These are phyloP conservation scores for Talaromyces piceae DNA, from an alignment of 2,329 filamentous ascomycete species.

Conservation along the genomic window DNA sequence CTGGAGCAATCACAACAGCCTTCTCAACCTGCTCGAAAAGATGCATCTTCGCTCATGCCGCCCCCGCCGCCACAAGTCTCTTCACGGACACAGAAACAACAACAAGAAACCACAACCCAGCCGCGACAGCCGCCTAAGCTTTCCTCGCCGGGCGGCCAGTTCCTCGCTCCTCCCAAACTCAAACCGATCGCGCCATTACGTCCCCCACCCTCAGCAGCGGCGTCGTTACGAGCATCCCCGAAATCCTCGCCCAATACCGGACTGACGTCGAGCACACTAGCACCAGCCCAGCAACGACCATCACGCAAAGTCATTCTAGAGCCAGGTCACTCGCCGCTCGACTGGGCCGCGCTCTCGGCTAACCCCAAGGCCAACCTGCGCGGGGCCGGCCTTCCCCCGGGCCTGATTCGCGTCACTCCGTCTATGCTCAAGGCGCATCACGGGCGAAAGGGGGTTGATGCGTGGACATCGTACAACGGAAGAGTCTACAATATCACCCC, in stretches of 20 bases:
- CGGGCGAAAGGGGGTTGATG: conserved; percentile 74
- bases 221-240: conserved; percentile 35
- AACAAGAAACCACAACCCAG: too few relatives aligned
- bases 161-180: conserved; percentile 23
- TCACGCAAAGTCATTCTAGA: conserved; percentile 61
- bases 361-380: conserved; percentile 59
- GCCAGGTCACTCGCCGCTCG: conserved; percentile 89
- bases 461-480: conserved; percentile 84
- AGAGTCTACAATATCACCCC: conserved; percentile 92
- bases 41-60: conserved; percentile 25
- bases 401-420: conserved; percentile 67
- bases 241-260: conserved; percentile 32
- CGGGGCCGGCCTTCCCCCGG: conserved; percentile 45
- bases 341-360: conserved; percentile 78
- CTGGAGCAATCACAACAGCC: conserved; percentile 17
- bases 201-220: conserved; percentile 38
- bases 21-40: conserved; percentile 2
- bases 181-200: conserved; percentile 24
- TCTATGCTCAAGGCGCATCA: conserved; percentile 70
- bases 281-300: conserved; percentile 34
- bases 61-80: conserved; percentile 24
- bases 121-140: conserved; percentile 11
- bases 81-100: not conserved
- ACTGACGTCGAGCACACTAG: conserved; percentile 36
- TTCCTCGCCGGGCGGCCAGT: conserved; percentile 8